Percentiles rank a stretch among this genome's conserved stretches.
Conservation (phyloP, 257 asterid species). For the Anisodus tanguticus region DNA sequence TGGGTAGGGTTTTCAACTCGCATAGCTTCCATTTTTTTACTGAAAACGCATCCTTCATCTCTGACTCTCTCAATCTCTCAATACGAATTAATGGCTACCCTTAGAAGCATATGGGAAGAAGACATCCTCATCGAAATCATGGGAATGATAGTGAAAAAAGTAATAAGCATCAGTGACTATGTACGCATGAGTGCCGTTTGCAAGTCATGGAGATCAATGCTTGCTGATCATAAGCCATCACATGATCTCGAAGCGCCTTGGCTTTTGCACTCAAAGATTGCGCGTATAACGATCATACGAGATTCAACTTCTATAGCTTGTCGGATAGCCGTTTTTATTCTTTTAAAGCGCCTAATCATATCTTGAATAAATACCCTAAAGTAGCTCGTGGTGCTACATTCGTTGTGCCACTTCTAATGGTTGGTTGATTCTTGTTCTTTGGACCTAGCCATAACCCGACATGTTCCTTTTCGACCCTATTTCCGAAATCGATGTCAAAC, state of each 20-base stretch:
- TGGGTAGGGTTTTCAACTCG: too few relatives aligned
- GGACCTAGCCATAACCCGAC: neutral
- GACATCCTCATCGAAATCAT: neutral
- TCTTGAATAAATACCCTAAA: neutral
- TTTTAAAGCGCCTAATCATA: neutral
- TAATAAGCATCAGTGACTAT: neutral
- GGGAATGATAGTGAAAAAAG: neutral
- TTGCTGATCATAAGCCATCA: neutral
- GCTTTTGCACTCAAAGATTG: neutral
- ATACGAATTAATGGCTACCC: neutral
- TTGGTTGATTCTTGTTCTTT: neutral
- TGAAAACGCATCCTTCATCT: too few relatives aligned
- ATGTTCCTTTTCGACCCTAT: neutral
- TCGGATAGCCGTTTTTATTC: neutral
- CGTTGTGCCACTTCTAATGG: constrained; percentile 11
- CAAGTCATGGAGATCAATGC: constrained; percentile 15
- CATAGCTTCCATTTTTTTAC: too few relatives aligned
- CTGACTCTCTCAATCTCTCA: too few relatives aligned
- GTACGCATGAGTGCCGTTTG: neutral
- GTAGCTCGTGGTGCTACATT: too few relatives aligned
- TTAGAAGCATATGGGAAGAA: neutral
- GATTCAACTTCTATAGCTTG: neutral
- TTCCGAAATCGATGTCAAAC: neutral
- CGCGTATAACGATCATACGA: neutral
- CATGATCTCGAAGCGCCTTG: neutral